Percentiles rank a stretch among this genome's conserved stretches.
These are phyloP conservation scores for Ustilago loliicola DNA, from an alignment of 1,284 basidiomycete genomes.

Conservation along the genomic window DNA sequence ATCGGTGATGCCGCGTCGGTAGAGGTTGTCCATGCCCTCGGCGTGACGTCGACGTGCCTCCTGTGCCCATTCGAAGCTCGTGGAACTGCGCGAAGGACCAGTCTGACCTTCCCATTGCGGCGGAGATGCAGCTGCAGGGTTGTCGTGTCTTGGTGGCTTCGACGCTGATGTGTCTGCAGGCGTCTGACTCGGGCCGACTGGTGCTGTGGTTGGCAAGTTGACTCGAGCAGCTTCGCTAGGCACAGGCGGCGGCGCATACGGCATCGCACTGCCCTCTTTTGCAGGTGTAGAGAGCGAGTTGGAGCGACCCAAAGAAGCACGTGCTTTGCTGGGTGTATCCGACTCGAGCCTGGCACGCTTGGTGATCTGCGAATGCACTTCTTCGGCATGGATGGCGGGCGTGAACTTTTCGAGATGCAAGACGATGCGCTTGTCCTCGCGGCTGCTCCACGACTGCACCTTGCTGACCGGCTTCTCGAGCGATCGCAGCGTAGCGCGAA, in stretches of 20 bases:
- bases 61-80: slow-evolving; percentile 32
- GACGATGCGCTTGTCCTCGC: slow-evolving; percentile 57
- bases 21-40: slow-evolving; percentile 64
- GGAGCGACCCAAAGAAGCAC: slow-evolving; percentile 31
- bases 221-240: slow-evolving; percentile 45
- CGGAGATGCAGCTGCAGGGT: slow-evolving; percentile 26
- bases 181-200: slow-evolving; percentile 14
- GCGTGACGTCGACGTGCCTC: slow-evolving; percentile 55
- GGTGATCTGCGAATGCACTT: slow-evolving; percentile 39
- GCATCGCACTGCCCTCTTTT: slow-evolving; percentile 27
- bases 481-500: slow-evolving; percentile 65
- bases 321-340: slow-evolving; percentile 40
- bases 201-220: slow-evolving; percentile 16
- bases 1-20: slow-evolving; percentile 66
- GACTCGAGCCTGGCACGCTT: slow-evolving; percentile 47
- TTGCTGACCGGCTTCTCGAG: slow-evolving; percentile 63
- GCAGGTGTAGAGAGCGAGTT: slow-evolving; percentile 38
- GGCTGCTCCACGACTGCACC: slow-evolving; percentile 58
- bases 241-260: slow-evolving; percentile 34
- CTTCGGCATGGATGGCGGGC: slow-evolving; percentile 61
- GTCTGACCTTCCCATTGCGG: slow-evolving; percentile 17
- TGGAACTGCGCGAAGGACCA: slow-evolving; percentile 14
- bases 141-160: slow-evolving; percentile 19
- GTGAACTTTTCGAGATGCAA: slow-evolving; percentile 66
- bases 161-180: slow-evolving; percentile 22